Conservation (phyloP, 2,329 filamentous ascomycete genomes). For the Aspergillus sp. region DNA sequence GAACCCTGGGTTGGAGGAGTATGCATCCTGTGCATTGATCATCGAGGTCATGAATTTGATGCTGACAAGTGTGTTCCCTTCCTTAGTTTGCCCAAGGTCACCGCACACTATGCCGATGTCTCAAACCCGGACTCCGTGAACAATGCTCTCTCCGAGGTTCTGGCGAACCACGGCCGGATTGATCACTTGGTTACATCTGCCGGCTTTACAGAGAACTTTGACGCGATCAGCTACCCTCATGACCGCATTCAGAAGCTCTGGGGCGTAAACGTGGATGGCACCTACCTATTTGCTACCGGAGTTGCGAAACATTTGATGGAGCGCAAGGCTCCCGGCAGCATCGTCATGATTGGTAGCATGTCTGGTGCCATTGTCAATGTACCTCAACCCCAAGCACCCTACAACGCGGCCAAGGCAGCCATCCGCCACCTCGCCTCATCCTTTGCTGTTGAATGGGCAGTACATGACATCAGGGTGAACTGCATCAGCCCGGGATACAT, state of each 20-base stretch:
- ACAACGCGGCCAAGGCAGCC: slow-evolving; percentile 91
- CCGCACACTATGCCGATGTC: slow-evolving; percentile 87
- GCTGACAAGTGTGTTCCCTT: background rate
- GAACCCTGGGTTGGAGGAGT: slow-evolving; percentile 73
- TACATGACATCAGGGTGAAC: slow-evolving; percentile 85
- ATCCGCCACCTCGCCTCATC: slow-evolving; percentile 84
- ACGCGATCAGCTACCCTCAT: slow-evolving; percentile 85
- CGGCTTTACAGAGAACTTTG: slow-evolving; percentile 94
- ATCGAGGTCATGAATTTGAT: background rate
- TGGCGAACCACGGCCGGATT: slow-evolving; percentile 73
- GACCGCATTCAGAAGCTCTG: slow-evolving; percentile 91
- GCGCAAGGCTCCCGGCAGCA: slow-evolving; percentile 74
- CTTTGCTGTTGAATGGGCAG: slow-evolving; percentile 91
- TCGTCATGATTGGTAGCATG: slow-evolving; percentile 96
- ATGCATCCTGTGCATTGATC: slow-evolving; percentile 23
- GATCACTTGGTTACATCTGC: slow-evolving; percentile 94
- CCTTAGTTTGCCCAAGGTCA: slow-evolving; percentile 71
- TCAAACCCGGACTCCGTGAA: slow-evolving; percentile 77
- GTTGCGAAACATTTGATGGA: slow-evolving; percentile 88
- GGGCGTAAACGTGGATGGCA: slow-evolving; percentile 91
- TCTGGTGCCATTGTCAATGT: slow-evolving; percentile 91
- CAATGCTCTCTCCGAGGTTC: slow-evolving; percentile 67
- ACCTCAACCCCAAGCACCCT: slow-evolving; percentile 88
- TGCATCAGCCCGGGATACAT: slow-evolving; percentile 96
- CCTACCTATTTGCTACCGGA: slow-evolving; percentile 80